Evolutionary conservation across 2,329 filamentous ascomycete species (phyloP).

Genomic region (Nemania sp.): DNA sequence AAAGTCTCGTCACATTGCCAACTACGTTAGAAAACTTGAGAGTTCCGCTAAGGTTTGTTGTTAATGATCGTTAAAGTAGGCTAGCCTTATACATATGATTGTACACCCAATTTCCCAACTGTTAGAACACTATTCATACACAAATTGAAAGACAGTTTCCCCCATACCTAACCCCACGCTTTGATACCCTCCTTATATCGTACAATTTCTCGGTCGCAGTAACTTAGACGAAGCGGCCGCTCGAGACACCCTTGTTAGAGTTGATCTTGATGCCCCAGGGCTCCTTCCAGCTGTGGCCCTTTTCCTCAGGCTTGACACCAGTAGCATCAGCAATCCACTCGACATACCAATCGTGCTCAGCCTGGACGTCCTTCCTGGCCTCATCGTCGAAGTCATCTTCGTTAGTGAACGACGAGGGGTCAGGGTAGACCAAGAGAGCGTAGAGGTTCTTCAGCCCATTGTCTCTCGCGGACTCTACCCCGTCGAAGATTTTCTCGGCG

Average conservation of each 20-base stretch:
- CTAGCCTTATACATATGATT: too few species aligned
- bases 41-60: too few species aligned
- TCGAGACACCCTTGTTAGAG: background rate
- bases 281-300: background rate
- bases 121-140: too few species aligned
- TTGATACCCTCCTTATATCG: too few species aligned
- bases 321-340: slow-evolving; percentile 6
- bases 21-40: too few species aligned
- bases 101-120: too few species aligned
- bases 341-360: slow-evolving; percentile 6
- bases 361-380: background rate
- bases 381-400: slow-evolving; percentile 6
- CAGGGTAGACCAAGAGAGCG: slow-evolving; percentile 9
- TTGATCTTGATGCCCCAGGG: slow-evolving; percentile 5
- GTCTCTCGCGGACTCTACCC: background rate
- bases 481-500: background rate
- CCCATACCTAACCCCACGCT: too few species aligned
- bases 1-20: too few species aligned
- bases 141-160: too few species aligned
- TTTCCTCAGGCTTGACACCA: slow-evolving; percentile 7
- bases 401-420: background rate
- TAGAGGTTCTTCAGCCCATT: background rate
- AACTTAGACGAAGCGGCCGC: background rate
- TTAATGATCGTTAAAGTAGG: too few species aligned
- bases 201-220: slow-evolving; percentile 12